phyloP scores from a whole-genome alignment of 83 land plant genomes.

The Picea engelmannii region DNA sequence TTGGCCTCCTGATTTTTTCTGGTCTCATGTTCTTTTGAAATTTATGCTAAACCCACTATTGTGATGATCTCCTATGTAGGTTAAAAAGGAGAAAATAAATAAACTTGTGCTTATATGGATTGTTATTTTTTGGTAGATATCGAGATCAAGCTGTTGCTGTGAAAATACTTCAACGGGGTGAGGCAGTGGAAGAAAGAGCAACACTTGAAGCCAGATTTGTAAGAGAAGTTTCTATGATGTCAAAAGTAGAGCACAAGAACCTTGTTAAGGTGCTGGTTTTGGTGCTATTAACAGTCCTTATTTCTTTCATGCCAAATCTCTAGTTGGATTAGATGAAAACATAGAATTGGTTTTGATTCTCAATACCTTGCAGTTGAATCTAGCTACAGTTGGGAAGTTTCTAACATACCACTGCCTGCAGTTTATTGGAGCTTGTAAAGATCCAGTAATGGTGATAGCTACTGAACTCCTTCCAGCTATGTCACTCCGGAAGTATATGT shows the following conservation, averaged over 20 bases:
- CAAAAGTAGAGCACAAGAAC: conserved; percentile 73
- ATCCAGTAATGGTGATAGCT: conserved; percentile 71
- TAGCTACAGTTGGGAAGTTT: too few species aligned
- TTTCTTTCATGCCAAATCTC: too few species aligned
- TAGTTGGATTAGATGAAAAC: too few species aligned
- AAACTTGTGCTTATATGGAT: conserved; percentile 15
- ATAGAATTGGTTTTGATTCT: too few species aligned
- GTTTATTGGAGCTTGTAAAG: conserved; percentile 87
- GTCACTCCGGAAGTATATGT: conserved; percentile 65
- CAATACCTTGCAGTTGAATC: too few species aligned
- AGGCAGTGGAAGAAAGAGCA: conserved; percentile 55
- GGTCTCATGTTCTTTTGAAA: too few species aligned
- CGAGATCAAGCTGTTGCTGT: conserved; percentile 59
- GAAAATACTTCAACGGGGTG: conserved; percentile 61
- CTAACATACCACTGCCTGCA: conserved; percentile 13
- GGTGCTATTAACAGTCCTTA: too few species aligned
- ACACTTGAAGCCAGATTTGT: conserved; percentile 54
- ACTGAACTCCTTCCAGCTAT: conserved; percentile 69
- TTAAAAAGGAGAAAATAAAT: conserved; percentile 41
- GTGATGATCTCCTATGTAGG: conserved; percentile 62
- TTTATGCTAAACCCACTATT: too few species aligned
- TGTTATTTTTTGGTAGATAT: conserved; percentile 36
- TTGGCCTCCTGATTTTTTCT: too few species aligned
- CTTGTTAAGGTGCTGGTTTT: conserved; percentile 58
- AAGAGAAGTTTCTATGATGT: conserved; percentile 76